Percentiles rank a stretch among this genome's conserved stretches.
Conservation (phyloP, 2,329 filamentous ascomycete species). For the Ampelomyces quisqualis region DNA sequence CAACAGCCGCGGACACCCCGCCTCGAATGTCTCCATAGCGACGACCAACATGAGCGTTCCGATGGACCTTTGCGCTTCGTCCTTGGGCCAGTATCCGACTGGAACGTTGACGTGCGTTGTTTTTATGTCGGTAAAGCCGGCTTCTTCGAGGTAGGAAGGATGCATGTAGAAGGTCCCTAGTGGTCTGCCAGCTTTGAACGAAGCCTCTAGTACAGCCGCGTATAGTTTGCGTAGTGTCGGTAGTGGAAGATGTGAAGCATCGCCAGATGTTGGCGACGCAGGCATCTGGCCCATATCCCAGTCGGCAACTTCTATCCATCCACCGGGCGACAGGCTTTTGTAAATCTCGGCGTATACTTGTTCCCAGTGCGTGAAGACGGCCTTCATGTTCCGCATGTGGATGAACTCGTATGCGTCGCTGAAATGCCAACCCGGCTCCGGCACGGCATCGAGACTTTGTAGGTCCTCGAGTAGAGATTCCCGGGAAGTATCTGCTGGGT, state of each 20-base stretch:
- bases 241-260: slow-evolving; percentile 17
- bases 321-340: slow-evolving; percentile 49
- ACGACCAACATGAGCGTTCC: slow-evolving; percentile 40
- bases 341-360: slow-evolving; percentile 50
- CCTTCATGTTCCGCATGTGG: slow-evolving; percentile 52
- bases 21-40: slow-evolving; percentile 38
- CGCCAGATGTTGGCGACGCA: slow-evolving; percentile 3
- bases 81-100: slow-evolving; percentile 36
- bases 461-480: slow-evolving; percentile 27
- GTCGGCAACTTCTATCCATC: slow-evolving; percentile 52
- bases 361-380: slow-evolving; percentile 51
- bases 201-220: slow-evolving; percentile 39
- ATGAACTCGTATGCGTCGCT: slow-evolving; percentile 53
- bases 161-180: slow-evolving; percentile 49
- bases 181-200: slow-evolving; percentile 44
- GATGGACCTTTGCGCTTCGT: slow-evolving; percentile 34
- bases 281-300: slow-evolving; percentile 33
- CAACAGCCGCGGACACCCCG: slow-evolving; percentile 28
- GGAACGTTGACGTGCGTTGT: slow-evolving; percentile 44
- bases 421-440: slow-evolving; percentile 49
- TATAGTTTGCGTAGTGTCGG: slow-evolving; percentile 33
- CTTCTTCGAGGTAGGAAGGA: slow-evolving; percentile 42
- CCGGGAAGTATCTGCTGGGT: slow-evolving; percentile 19
- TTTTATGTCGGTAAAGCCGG: slow-evolving; percentile 49
- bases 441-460: slow-evolving; percentile 20